Evolutionary conservation across 2,329 filamentous ascomycete genomes (phyloP).

Genomic region (Zarea fungicola): DNA sequence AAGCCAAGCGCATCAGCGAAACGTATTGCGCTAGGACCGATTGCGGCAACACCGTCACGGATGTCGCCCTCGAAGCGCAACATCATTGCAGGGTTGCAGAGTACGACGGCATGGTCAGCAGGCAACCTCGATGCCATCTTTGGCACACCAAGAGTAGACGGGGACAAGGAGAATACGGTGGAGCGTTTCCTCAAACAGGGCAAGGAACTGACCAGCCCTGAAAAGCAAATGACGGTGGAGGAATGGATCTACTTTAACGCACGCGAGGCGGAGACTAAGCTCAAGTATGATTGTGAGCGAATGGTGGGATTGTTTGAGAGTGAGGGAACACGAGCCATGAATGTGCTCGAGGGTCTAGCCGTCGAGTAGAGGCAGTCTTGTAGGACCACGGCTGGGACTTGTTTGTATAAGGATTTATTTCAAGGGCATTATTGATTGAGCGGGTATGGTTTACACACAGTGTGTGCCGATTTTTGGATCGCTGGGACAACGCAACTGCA

Average conservation of each 20-base stretch:
- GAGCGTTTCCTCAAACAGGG: constrained; percentile 49
- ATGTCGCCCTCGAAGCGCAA: constrained; percentile 59
- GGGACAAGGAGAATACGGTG: constrained; percentile 49
- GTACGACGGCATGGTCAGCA: constrained; percentile 61
- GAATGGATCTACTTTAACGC: constrained; percentile 88
- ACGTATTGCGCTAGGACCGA: constrained; percentile 41
- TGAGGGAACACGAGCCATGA: constrained; percentile 75
- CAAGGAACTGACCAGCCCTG: constrained; percentile 62
- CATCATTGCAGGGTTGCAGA: constrained; percentile 49
- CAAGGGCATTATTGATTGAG: constrained; percentile 6
- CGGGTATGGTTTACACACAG: constrained; percentile 6
- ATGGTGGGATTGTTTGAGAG: constrained; percentile 79
- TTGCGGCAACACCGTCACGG: constrained; percentile 43
- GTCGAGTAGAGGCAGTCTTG: constrained; percentile 36
- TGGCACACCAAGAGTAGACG: constrained; percentile 34
- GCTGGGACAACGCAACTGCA: constrained; percentile 3
- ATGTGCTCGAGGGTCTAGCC: constrained; percentile 67
- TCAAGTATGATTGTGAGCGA: constrained; percentile 76
- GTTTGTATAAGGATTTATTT: constrained; percentile 2
- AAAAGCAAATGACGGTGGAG: constrained; percentile 88
- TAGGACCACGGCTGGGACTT: constrained; percentile 3
- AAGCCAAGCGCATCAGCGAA: constrained; percentile 44
- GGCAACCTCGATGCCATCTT: constrained; percentile 74
- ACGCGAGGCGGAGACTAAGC: constrained; percentile 68
- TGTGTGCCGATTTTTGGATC: constrained; percentile 9